Percentiles rank a stretch among this genome's conserved stretches.
Evolutionary conservation across 2,329 filamentous ascomycete genomes (phyloP).

Genomic region (Venturia effusa): DNA sequence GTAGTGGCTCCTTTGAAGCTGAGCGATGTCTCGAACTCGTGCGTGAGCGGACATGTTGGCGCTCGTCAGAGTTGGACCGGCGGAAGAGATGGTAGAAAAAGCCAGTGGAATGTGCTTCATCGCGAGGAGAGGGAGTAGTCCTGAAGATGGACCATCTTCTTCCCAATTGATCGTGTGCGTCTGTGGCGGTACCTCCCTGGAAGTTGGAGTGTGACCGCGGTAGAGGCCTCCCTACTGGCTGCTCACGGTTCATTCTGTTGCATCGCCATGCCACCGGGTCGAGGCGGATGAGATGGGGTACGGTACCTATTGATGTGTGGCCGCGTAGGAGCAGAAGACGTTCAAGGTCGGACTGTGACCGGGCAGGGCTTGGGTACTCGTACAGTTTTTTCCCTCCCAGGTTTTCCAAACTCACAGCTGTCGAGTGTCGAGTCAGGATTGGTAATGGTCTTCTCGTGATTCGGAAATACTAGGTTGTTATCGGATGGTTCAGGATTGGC

Average conservation of each 20-base stretch:
- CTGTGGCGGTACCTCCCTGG: slow-evolving; percentile 32
- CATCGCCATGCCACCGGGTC: neutral
- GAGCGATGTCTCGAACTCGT: neutral
- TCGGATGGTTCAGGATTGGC: too few species aligned
- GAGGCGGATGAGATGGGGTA: too few species aligned
- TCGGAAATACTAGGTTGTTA: too few species aligned
- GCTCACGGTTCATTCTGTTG: neutral
- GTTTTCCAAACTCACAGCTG: too few species aligned
- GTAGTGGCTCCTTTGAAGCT: neutral
- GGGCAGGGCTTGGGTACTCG: too few species aligned
- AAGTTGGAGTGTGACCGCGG: slow-evolving; percentile 30
- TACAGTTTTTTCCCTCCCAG: too few species aligned
- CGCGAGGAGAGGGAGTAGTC: neutral
- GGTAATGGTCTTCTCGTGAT: too few species aligned
- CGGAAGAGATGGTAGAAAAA: neutral
- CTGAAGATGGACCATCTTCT: slow-evolving; percentile 23
- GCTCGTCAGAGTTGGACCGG: neutral
- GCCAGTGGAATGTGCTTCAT: slow-evolving; percentile 14
- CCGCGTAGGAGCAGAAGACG: too few species aligned
- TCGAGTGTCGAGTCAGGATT: too few species aligned
- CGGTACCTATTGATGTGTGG: too few species aligned
- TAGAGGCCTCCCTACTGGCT: neutral
- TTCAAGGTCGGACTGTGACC: neutral
- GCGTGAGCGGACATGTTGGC: neutral
- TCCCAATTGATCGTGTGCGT: slow-evolving; percentile 33